Percentiles rank a stretch among this genome's conserved stretches.
phyloP scores from a whole-genome alignment of 192 early-diverging fungal species.

The Gaertneriomyces sp. region DNA sequence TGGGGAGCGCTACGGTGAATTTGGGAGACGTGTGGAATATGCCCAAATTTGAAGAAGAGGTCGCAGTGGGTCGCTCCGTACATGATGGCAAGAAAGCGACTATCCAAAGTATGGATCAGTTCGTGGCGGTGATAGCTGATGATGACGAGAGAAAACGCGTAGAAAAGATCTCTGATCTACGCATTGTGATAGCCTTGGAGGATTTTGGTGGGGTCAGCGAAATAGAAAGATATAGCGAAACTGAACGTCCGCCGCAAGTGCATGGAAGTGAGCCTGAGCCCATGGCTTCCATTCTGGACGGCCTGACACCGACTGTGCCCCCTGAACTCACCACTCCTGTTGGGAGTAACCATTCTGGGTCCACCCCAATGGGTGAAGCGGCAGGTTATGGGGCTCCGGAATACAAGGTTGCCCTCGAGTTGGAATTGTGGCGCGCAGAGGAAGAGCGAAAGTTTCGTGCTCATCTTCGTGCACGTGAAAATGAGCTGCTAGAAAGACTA shows the following conservation, averaged over 20 bases:
- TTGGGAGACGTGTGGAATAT: constrained; percentile 19
- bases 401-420: constrained; percentile 49
- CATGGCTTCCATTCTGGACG: neutral
- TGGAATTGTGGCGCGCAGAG: constrained; percentile 46
- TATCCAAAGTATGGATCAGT: constrained; percentile 25
- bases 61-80: neutral
- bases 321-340: neutral
- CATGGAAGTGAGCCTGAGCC: neutral
- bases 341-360: neutral
- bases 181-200: constrained; percentile 47
- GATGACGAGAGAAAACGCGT: neutral
- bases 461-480: constrained; percentile 34
- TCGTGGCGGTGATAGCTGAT: neutral
- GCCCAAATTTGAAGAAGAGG: constrained; percentile 6
- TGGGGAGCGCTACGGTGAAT: constrained; percentile 41
- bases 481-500: constrained; percentile 28
- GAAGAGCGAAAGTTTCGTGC: constrained; percentile 41
- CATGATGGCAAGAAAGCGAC: neutral
- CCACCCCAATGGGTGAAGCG: constrained; percentile 36
- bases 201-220: constrained; percentile 52
- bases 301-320: constrained; percentile 3
- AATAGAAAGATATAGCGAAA: constrained; percentile 17
- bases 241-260: neutral
- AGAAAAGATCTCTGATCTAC: constrained; percentile 37
- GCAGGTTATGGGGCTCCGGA: constrained; percentile 10